Evolutionary conservation across 805 yeast genomes (phyloP).

Genomic region (Suhomyces canberraensis): DNA sequence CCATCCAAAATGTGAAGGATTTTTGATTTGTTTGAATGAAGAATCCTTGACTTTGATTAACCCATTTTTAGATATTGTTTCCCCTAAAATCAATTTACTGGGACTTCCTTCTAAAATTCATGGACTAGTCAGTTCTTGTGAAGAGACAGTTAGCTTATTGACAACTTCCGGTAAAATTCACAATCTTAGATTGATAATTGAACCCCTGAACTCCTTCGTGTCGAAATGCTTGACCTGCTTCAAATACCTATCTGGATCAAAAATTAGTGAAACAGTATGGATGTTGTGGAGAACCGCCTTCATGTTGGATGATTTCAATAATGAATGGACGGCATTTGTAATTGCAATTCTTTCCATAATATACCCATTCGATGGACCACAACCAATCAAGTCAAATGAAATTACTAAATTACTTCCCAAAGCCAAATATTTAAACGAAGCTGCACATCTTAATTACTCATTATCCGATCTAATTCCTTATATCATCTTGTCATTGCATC

Average conservation of each 20-base stretch:
- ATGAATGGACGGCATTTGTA: constrained; percentile 62
- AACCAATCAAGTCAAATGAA: constrained; percentile 16
- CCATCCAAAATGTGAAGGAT: constrained; percentile 38
- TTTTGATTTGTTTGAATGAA: constrained; percentile 41
- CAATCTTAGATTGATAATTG: constrained; percentile 34
- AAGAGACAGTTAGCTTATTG: constrained; percentile 23
- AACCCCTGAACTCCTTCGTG: constrained; percentile 46
- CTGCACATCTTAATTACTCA: constrained; percentile 33
- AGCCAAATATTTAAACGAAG: constrained; percentile 26
- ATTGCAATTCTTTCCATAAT: constrained; percentile 48
- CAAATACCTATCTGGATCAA: constrained; percentile 54
- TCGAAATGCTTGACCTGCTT: constrained; percentile 46
- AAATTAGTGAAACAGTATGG: constrained; percentile 56
- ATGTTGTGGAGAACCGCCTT: constrained; percentile 59
- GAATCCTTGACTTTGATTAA: constrained; percentile 43
- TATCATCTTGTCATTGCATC: constrained; percentile 65
- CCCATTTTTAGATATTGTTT: constrained; percentile 53
- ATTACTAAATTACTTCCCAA: constrained; percentile 29
- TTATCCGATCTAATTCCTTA: constrained; percentile 58
- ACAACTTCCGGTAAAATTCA: constrained; percentile 18
- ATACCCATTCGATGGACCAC: constrained; percentile 40
- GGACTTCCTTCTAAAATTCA: constrained; percentile 16
- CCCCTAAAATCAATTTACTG: constrained; percentile 24
- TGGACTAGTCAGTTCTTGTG: constrained; percentile 27
- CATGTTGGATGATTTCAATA: constrained; percentile 34